Percentiles rank a stretch among this genome's conserved stretches.
phyloP scores from a whole-genome alignment of 352 stramenopile species.

The Globisporangium splendens region DNA sequence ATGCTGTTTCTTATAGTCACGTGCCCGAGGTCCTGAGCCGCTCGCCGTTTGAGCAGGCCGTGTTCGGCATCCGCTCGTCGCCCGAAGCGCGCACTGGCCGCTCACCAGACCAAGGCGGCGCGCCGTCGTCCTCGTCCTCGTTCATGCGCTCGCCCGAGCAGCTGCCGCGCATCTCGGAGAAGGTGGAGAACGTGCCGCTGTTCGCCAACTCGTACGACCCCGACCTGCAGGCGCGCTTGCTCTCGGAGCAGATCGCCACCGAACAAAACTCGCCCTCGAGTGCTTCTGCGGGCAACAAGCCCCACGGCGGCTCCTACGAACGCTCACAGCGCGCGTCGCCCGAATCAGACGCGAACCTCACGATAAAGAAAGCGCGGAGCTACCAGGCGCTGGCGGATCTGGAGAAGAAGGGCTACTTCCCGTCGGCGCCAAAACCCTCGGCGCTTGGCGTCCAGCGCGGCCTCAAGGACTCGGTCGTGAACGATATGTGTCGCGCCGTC shows the following conservation, averaged over 20 bases:
- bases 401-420: constrained; percentile 84
- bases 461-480: constrained; percentile 84
- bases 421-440: constrained; percentile 64
- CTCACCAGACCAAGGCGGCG: constrained; percentile 18
- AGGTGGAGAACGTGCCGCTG: constrained; percentile 52
- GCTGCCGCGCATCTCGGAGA: constrained; percentile 68
- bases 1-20: constrained; percentile 16
- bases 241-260: constrained; percentile 59
- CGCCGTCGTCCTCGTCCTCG: constrained; percentile 1
- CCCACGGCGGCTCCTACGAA: constrained; percentile 67
- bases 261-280: constrained; percentile 23
- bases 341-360: constrained; percentile 20
- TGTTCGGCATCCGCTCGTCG: constrained; percentile 14
- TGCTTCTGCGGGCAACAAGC: constrained; percentile 12
- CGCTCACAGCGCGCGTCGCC: constrained; percentile 13
- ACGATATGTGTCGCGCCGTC: constrained; percentile 85
- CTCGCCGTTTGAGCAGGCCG: constrained; percentile 56
- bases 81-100: constrained; percentile 18
- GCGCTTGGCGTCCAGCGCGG: constrained; percentile 76
- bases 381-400: constrained; percentile 78
- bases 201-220: constrained; percentile 54
- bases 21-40: constrained; percentile 47
- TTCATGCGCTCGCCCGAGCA: constrained; percentile 39
- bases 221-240: constrained; percentile 46
- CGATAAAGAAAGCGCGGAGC: constrained; percentile 76